Evolutionary conservation across 2,329 filamentous ascomycete genomes (phyloP).

Genomic region (Sclerotinia nivalis): DNA sequence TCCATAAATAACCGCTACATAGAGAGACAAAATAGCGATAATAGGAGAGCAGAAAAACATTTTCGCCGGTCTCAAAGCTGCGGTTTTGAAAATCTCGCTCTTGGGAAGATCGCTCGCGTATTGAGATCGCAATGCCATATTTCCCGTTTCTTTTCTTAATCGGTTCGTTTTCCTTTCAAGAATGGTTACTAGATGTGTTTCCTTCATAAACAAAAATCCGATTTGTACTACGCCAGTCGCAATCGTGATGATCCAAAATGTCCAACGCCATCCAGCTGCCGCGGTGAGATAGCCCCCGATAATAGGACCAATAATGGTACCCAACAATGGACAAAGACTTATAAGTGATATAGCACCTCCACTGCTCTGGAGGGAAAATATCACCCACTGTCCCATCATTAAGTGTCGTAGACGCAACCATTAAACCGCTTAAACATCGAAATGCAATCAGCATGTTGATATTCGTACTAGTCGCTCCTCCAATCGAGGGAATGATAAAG

Average conservation of each 20-base stretch:
- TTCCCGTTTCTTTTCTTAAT: constrained; percentile 54
- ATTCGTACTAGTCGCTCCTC: constrained; percentile 51
- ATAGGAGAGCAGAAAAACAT: constrained; percentile 41
- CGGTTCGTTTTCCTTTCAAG: constrained; percentile 47
- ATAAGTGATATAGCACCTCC: constrained; percentile 57
- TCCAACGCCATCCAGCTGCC: constrained; percentile 53
- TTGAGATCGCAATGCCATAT: constrained; percentile 48
- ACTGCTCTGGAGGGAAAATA: constrained; percentile 58
- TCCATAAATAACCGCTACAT: constrained; percentile 42
- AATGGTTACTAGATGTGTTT: constrained; percentile 52
- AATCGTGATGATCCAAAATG: constrained; percentile 52
- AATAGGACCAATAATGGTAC: constrained; percentile 46
- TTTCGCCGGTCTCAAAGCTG: constrained; percentile 42
- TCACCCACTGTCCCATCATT: constrained; percentile 64
- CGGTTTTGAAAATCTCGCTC: constrained; percentile 32
- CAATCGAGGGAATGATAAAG: constrained; percentile 45
- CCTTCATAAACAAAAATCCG: constrained; percentile 46
- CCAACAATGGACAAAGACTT: constrained; percentile 45
- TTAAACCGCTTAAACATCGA: constrained; percentile 59
- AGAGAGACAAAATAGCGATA: constrained; percentile 40
- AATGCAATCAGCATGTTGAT: constrained; percentile 54
- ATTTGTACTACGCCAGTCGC: constrained; percentile 41
- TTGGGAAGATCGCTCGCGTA: not conserved
- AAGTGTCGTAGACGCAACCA: constrained; percentile 57
- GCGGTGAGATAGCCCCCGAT: constrained; percentile 52